Evolutionary conservation across 2,329 filamentous ascomycete genomes (phyloP), one percentile per base, ranked within the genome.

Genomic region (Hypoxylon sp.): DNA sequence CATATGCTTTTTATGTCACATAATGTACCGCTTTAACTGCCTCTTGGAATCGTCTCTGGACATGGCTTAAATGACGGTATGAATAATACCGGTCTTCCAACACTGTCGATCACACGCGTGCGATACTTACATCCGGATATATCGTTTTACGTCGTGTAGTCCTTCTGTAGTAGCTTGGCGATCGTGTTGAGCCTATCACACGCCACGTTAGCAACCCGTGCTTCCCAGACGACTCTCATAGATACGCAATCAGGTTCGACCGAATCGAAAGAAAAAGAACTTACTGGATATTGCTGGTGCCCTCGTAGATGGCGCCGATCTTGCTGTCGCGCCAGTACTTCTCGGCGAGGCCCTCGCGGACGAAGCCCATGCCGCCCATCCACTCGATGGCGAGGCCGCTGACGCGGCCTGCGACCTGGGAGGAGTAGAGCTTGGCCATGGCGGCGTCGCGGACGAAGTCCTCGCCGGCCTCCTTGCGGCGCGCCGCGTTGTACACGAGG

Each of bases 291-390:
- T 89, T 89, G 77, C 88, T 92, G 52, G 90, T 93, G 26, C 95
- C 95, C 80, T 97, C 94, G 74, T 97, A 97, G 68, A 97, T 98
- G 64, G 92, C 92, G 8, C 95, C 95, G 71, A 99, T 99, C 88
- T 98, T 99, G 83, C 90, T 95, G 75, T 99, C 95, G 42, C 95
- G 84, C 83, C 89, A 99, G 80, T 89, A 97, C 86, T 99, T 99
- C 86, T 99, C 95, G 0, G 95, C 95, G 56, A 97, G 87, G 0
- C 95, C 95, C 76, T 99, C 95, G 40, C 95, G 83, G 13, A 99
- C 95, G 70, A 99, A 99, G 41, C 95, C 95, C 95, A 99, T 98
- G 60, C 95, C 95, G 43, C 95, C 95, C 94, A 98, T 98, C 95
- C 95, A 99, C 79, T 99, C 95, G 23, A 99, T 87, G 0, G 94